Base-by-base conservation (phyloP, 495 filamentous ascomycete species). In the Hypoxylon intermedium region DNA sequence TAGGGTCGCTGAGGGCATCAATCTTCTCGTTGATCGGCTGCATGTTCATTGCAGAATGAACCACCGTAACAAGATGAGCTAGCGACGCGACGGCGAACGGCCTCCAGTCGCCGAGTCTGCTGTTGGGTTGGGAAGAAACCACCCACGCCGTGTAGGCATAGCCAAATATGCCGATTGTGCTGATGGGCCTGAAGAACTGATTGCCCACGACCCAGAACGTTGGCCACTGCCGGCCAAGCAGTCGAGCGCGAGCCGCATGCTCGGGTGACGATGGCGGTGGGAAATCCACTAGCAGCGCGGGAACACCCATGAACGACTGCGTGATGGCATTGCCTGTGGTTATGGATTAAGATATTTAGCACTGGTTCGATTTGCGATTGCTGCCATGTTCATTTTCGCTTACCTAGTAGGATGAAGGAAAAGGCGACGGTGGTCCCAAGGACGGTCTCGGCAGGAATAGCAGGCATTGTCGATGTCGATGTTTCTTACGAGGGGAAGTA, bases 241-340 rank as follows among this genome's bases (percentile, higher is more conserved):
- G 68, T 30, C 65, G 65, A 13, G 76, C 74, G 58, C 75, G 70
- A 5, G 59, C 58, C 1, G 72, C 53, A 59, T 80, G 74, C 0
- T 71, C 63, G 0, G 75, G 68, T 9, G 74, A 72, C 2, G 70
- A 67, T 11, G 77, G 69, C 6, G 63, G 44, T 15, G 79, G 78
- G 68, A 80, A 81, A 67, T 78, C 72, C 40, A 78, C 69, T 13
- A 82, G 69, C 9, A 78, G 66, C 13, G 77, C 77, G 3, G 78
- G 79, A 26, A 79, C 72, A 20, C 75, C 76, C 78, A 79, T 81
- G 68, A 76, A 78, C 33, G 78, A 79, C 69, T 81, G 77, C 6
- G 79, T 80, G 43, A 81, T 75, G 4, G 78, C 79, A 65, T 81
- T 81, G 13, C 78, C 77, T 81, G n/a, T n/a, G n/a, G n/a, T n/a